Conservation (phyloP, 495 filamentous ascomycete genomes). For the Jackrogersella minutella region DNA sequence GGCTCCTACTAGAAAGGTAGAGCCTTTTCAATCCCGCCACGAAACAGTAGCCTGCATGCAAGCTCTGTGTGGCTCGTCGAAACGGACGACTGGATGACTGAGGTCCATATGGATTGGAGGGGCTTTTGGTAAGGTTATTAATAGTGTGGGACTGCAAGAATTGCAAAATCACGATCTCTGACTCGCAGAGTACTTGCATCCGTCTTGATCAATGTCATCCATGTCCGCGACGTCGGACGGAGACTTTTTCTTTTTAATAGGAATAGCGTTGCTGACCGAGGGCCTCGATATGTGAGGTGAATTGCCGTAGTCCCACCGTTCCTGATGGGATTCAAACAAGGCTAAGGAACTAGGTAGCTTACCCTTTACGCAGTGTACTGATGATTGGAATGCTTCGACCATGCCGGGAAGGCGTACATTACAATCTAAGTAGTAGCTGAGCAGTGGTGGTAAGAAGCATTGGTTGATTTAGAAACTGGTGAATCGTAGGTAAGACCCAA, state of each 20-base stretch:
- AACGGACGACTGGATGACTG: conserved; percentile 21
- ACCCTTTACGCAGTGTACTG: conserved; percentile 20
- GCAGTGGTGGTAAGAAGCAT: no score
- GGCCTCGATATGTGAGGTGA: conserved; percentile 21
- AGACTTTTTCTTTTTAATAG: conserved; percentile 15
- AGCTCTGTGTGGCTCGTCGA: conserved; percentile 27
- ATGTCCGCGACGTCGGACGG: conserved; percentile 32
- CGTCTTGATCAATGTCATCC: conserved; percentile 35
- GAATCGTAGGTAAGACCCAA: conserved; percentile 32
- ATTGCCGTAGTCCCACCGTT: conserved; percentile 30
- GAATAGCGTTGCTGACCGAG: conserved; percentile 38
- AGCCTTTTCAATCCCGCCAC: conserved; percentile 25
- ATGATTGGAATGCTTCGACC: conserved; percentile 24
- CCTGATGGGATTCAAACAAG: not conserved
- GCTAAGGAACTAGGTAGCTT: conserved; percentile 13
- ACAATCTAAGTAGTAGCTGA: no score
- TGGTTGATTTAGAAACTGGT: conserved; percentile 28
- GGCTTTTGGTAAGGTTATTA: conserved; percentile 16
- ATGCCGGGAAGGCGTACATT: conserved; percentile 22
- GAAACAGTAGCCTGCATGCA: conserved; percentile 32
- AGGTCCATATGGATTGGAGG: not conserved
- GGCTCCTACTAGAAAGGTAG: conserved; percentile 15
- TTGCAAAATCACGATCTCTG: conserved; percentile 38
- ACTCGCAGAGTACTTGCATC: conserved; percentile 41
- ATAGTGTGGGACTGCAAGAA: conserved; percentile 30